Conservation (phyloP, 2,329 filamentous ascomycete species). For the Neonectria neomacrospora region DNA sequence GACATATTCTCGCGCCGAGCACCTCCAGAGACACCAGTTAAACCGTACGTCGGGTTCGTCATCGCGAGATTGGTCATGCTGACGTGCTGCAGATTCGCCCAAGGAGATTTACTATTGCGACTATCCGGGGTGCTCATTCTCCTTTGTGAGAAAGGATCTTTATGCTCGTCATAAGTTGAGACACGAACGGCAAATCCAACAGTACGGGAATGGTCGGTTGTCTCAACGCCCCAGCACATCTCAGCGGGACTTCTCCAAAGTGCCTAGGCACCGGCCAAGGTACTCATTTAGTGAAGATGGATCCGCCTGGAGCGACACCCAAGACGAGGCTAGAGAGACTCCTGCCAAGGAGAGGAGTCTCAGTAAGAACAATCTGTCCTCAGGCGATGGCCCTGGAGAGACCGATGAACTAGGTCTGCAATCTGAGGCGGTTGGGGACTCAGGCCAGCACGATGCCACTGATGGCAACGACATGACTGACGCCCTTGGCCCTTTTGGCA, state of each 20-base stretch:
- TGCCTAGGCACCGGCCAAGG: slow-evolving; percentile 32
- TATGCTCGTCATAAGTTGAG: slow-evolving; percentile 44
- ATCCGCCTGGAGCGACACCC: slow-evolving; percentile 44
- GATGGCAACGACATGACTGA: slow-evolving; percentile 31
- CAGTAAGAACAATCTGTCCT: slow-evolving; percentile 19
- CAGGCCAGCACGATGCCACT: slow-evolving; percentile 27
- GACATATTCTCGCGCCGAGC: slow-evolving; percentile 44
- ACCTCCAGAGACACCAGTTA: slow-evolving; percentile 44
- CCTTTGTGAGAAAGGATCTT: slow-evolving; percentile 45
- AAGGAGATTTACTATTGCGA: slow-evolving; percentile 47
- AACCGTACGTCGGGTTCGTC: slow-evolving; percentile 35
- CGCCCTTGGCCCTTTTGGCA: slow-evolving; percentile 31
- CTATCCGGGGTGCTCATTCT: slow-evolving; percentile 45
- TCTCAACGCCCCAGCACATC: slow-evolving; percentile 38
- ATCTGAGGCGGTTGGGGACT: slow-evolving; percentile 11
- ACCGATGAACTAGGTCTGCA: slow-evolving; percentile 14
- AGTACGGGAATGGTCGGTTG: slow-evolving; percentile 42
- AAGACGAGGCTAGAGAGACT: slow-evolving; percentile 41
- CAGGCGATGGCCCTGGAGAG: slow-evolving; percentile 26
- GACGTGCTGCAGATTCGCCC: slow-evolving; percentile 40
- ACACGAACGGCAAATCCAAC: slow-evolving; percentile 43
- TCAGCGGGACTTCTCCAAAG: slow-evolving; percentile 41
- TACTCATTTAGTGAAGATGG: slow-evolving; percentile 45
- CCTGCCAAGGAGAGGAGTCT: slow-evolving; percentile 30
- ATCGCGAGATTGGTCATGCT: slow-evolving; percentile 17